Conservation (phyloP, 2,329 filamentous ascomycete species). For the Elsinoe necatrix region DNA sequence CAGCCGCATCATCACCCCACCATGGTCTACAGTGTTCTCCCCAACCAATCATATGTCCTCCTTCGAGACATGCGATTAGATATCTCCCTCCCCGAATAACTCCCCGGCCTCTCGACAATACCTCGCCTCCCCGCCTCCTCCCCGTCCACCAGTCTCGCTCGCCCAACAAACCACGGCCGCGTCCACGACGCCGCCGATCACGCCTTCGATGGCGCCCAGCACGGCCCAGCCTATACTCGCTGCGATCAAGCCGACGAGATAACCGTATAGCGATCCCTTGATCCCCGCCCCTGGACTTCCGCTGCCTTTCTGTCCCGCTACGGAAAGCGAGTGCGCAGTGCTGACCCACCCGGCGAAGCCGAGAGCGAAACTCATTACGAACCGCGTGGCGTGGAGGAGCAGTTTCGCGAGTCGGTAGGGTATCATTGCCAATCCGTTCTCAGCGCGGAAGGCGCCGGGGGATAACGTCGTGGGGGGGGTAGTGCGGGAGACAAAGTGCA, state of each 20-base stretch:
- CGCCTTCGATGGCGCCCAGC: constrained; percentile 43
- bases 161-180: constrained; percentile 84
- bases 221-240: constrained; percentile 93
- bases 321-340: constrained; percentile 68
- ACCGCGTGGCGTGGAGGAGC: constrained; percentile 79
- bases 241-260: constrained; percentile 84
- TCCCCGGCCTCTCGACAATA: constrained; percentile 90
- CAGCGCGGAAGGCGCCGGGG: constrained; percentile 32
- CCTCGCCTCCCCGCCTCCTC: constrained; percentile 52
- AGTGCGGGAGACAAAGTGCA: constrained; percentile 68
- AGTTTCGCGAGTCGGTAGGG: constrained; percentile 88
- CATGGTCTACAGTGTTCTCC: too few relatives aligned
- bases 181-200: constrained; percentile 31
- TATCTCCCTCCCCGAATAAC: constrained; percentile 61
- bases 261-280: constrained; percentile 83
- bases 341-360: constrained; percentile 97
- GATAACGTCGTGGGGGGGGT: constrained; percentile 61
- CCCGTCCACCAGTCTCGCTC: constrained; percentile 66
- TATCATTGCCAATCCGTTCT: constrained; percentile 50
- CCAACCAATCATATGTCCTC: too few relatives aligned
- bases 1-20: too few relatives aligned
- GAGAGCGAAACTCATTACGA: constrained; percentile 81
- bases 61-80: neutral
- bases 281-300: constrained; percentile 31
- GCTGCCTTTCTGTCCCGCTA: constrained; percentile 41